Evolutionary conservation across 495 filamentous ascomycete species (phyloP).

Genomic region (Aspergillus carlsbadensis): DNA sequence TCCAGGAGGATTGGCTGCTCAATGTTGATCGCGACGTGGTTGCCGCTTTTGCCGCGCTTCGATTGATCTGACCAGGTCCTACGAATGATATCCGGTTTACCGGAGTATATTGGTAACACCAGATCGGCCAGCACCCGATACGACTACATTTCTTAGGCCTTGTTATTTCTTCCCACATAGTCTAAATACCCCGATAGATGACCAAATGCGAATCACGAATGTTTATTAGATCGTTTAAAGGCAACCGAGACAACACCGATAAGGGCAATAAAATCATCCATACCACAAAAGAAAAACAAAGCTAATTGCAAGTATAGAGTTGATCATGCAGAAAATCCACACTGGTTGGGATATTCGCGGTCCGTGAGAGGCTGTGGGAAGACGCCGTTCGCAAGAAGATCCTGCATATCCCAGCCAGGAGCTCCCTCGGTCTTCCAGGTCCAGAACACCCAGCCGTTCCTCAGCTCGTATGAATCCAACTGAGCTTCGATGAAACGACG

Average conservation of each 20-base stretch:
- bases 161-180: slow-evolving; percentile 2
- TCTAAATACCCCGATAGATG: slow-evolving; percentile 8
- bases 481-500: slow-evolving; percentile 68
- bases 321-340: slow-evolving; percentile 12
- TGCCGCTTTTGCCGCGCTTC: slow-evolving; percentile 59
- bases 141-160: not conserved
- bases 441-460: slow-evolving; percentile 77
- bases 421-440: slow-evolving; percentile 83
- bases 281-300: not conserved
- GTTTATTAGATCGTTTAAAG: not conserved
- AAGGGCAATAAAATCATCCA: not conserved
- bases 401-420: slow-evolving; percentile 85
- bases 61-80: slow-evolving; percentile 31
- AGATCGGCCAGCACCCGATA: not conserved
- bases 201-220: not conserved
- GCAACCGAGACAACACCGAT: too few relatives aligned
- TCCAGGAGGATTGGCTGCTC: slow-evolving; percentile 75
- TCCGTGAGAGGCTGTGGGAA: slow-evolving; percentile 61
- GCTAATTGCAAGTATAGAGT: not conserved
- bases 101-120: not conserved
- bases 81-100: too few relatives aligned
- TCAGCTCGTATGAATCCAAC: slow-evolving; percentile 69
- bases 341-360: slow-evolving; percentile 50
- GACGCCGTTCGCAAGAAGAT: slow-evolving; percentile 55
- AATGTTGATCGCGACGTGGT: slow-evolving; percentile 86